Base-by-base conservation (phyloP, 129 eudicot genomes). In the Tagetes patula region DNA sequence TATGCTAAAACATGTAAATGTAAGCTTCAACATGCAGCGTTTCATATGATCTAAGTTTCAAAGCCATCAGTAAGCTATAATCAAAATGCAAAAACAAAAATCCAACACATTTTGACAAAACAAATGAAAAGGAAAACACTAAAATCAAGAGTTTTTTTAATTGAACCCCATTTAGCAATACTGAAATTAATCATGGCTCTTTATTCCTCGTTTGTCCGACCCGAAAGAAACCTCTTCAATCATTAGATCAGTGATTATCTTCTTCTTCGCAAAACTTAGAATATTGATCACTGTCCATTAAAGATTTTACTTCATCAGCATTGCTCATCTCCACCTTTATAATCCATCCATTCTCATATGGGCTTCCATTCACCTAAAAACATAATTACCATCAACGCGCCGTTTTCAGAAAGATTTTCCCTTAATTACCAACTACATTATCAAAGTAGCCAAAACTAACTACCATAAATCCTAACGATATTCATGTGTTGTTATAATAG, bases 221-320 rank as follows among this genome's bases (percentile, higher is more conserved):
- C 27, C 27, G 27, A 73, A 73, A 38, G 71, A 48, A 74, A 47
- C 50, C 30, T 48, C 71, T 63, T 70, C 49, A 53, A n/a, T 8
- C 48, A 67, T 75, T 65, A 66, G 43, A 56, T 75, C 68, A 76
- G 50, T 76, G 80, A 55, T 9, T 43, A 77, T 90, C 95, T 84
- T 92, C 97, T 78, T 89, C 96, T 80, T 92, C 89, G 12, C 97
- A 89, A 70, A 89, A 92, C 76, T 92, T 89, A 34, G 94, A 54
- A 86, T 92, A 92, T 32, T 80, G 74, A 12, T 92, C 94, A 61
- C 83, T 37, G 71, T 87, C 96, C 94, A 92, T 89, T 8, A 92
- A 75, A 38, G 82, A 65, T 37, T 72, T 74, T 36, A 84, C 63
- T 53, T 87, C 90, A 30, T 80, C 80, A 6, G 70, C 9, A 43